Evolutionary conservation across 2,329 filamentous ascomycete species (phyloP).

Genomic region (Penicillium sp.): DNA sequence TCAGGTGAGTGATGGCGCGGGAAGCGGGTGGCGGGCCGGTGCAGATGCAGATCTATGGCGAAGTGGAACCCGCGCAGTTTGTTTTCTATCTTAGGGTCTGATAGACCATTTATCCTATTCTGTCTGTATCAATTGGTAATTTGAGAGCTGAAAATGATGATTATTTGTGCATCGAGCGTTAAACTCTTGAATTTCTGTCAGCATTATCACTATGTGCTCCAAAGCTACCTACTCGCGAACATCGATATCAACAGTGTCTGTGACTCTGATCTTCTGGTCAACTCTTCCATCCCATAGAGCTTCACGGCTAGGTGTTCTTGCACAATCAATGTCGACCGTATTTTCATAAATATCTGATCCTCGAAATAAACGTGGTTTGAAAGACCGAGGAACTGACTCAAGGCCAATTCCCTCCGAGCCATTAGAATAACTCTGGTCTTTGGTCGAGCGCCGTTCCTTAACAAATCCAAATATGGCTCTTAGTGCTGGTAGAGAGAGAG

Average conservation of each 20-base stretch:
- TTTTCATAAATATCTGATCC: neutral
- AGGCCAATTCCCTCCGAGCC: neutral
- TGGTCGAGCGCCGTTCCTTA: slow-evolving; percentile 1
- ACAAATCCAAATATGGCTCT: slow-evolving; percentile 17
- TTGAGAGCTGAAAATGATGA: no score
- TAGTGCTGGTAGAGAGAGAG: slow-evolving; percentile 18
- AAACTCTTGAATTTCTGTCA: no score
- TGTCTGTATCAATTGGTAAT: no score
- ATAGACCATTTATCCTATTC: no score
- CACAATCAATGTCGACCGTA: neutral
- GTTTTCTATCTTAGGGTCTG: no score
- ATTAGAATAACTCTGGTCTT: neutral
- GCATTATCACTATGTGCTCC: neutral
- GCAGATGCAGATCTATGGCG: no score
- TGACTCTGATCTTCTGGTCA: slow-evolving; percentile 6
- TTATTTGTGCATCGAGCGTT: no score
- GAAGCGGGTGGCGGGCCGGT: no score
- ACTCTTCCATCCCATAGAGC: neutral
- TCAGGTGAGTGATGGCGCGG: no score
- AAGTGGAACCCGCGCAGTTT: no score
- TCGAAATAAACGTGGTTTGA: slow-evolving; percentile 1
- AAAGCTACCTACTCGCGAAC: neutral
- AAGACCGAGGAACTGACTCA: neutral
- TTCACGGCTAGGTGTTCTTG: slow-evolving; percentile 3
- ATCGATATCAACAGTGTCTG: neutral